Percentiles rank a stretch among this genome's conserved stretches.
phyloP scores from a whole-genome alignment of 768 basidiomycete genomes.

The Trametes villosa region DNA sequence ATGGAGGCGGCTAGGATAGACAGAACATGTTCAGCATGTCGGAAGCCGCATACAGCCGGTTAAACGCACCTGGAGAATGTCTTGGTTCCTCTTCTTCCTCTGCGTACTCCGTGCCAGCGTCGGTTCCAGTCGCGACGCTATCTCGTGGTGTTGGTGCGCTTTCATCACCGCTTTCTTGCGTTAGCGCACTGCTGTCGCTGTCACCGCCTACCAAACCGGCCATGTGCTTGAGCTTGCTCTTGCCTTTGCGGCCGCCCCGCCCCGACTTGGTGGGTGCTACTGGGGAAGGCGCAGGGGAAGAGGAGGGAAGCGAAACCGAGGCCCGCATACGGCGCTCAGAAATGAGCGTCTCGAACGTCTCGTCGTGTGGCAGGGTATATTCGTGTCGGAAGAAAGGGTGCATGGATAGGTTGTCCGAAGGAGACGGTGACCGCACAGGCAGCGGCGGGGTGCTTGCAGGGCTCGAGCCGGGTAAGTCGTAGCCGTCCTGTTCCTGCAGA shows the following conservation, averaged over 20 bases:
- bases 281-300: conserved; percentile 53
- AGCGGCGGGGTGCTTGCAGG: conserved; percentile 25
- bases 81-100: conserved; percentile 74
- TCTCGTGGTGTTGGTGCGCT: conserved; percentile 63
- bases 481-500: conserved; percentile 48
- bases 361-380: conserved; percentile 63
- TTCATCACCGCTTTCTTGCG: conserved; percentile 83
- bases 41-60: background rate
- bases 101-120: conserved; percentile 66
- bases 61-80: conserved; percentile 56
- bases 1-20: conserved; percentile 13
- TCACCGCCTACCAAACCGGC: conserved; percentile 81
- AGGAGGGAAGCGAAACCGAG: conserved; percentile 66
- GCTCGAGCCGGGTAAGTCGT: conserved; percentile 32
- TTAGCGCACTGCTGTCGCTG: conserved; percentile 84
- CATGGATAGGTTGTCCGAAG: conserved; percentile 64
- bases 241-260: conserved; percentile 50
- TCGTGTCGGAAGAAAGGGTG: conserved; percentile 81
- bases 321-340: conserved; percentile 64
- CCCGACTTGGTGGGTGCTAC: conserved; percentile 35
- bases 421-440: conserved; percentile 67
- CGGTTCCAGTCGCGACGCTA: conserved; percentile 73
- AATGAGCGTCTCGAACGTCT: conserved; percentile 61
- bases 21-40: background rate
- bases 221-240: conserved; percentile 52